Base-by-base conservation (phyloP, 345 rosid genomes). In the Camelina sativa region DNA sequence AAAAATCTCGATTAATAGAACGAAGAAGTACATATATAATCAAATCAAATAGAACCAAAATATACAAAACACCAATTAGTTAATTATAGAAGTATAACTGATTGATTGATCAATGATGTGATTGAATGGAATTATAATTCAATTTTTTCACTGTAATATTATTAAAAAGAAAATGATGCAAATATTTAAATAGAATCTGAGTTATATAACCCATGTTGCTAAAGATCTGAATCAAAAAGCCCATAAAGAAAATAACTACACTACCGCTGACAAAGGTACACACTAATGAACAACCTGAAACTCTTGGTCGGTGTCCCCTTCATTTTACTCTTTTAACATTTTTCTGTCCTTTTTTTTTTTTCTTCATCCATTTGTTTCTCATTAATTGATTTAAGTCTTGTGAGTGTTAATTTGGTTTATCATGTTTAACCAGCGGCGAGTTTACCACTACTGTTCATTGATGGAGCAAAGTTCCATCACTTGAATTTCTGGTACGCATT, bases 401-500 rank as follows among this genome's bases (percentile, higher is more conserved):
- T 16, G 56, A 51, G 56, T 38, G 11, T 10, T 48, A 7, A 0
- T 15, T 8, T 53, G 32, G n/a, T 34, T n/a, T 28, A 4, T 28
- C 30, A 28, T 28, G 30, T 28, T 28, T 0, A 5, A 35, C 2
- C 81, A 94, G 97, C 98, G 76, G 98, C 98, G 16, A 90, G 98
- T 77, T 79, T 90, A 86, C 98, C 98, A 3, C 71, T 94, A 69
- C 58, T 94, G 68, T 94, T 94, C 89, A 87, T 91, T 30, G 96
- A 94, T 77, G 92, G 91, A 71, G 91, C 82, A 41, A 89, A 88
- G 87, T 69, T 94, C 50, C 96, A 91, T 60, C 79, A 65, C 47
- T 83, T 94, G 75, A 88, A 86, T 64, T 80, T 80, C 34, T 88
- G 96, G 97, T 91, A 84, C 44, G 89, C 93, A 17, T 69, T 91